Base-by-base conservation (phyloP, 2,329 filamentous ascomycete species). In the Scedosporium aurantiacum region DNA sequence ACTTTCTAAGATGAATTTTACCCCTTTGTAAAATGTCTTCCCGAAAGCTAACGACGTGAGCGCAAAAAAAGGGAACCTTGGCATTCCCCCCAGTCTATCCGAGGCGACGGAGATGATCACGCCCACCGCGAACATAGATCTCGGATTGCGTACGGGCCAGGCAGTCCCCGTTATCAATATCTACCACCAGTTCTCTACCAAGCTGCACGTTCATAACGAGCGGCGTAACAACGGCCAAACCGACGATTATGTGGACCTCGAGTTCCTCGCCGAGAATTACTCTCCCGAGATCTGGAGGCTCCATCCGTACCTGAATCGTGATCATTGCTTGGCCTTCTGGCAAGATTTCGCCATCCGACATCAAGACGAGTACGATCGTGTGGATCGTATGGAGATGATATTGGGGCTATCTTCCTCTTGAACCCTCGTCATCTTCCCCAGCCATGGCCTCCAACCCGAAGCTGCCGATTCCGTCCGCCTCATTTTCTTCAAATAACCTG, bases 241-340 rank as follows among this genome's bases (percentile, higher is more conserved):
- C 37, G 54, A 61, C 4, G 60, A 61, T 41, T 61, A 61, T 37
- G 54, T 40, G 5, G 60, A 61, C 43, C 60, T 61, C 32, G 60
- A 57, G 52, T 61, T 61, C 50, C 60, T 61, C 14, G 60, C 41
- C 40, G 52, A 57, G 21, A 61, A 21, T 3, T 61, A 61, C 52
- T 16, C 25, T 14, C 14, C 14, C 32, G 60, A 57, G 25, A 61
- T 61, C 16, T 61, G 27, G 5, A 54, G 21, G 8, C n/a, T 47
- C n/a, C 52, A 54, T 16, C 32, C 28, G 37, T 61, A 45, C 54
- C 37, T 61, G 10, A 37, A 61, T 25, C 25, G 25, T 5, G 60
- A 61, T 21, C 60, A 57, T 21, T 23, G 60, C 40, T 14, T 23
- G 37, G 41, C 41, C 52, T 57, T 61, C 40, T 61, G 37, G 37